Evolutionary conservation across 1,284 basidiomycete genomes (phyloP), one percentile per base, ranked within the genome.

Genomic region (Phellinidium pouzarii): DNA sequence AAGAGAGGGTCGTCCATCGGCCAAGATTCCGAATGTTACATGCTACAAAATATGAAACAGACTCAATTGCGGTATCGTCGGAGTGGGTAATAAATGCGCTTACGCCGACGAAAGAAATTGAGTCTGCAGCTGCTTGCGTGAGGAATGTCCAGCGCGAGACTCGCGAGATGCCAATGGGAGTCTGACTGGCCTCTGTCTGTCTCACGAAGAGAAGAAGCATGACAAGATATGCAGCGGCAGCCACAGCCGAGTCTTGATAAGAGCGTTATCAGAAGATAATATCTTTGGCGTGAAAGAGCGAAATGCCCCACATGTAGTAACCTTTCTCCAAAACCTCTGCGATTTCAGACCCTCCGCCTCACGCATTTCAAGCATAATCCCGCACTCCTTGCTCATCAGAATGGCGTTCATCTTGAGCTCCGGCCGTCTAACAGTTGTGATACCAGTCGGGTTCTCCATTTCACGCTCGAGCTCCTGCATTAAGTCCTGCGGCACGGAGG

Each of bases 61-160:
- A 17, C 22, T 25, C 11, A 38, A 6, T 12, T n/a, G n/a, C 23
- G 41, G 7, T n/a, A 48, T 22, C 0, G 9, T 36, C 3, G 17
- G 25, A 34, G 46, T 27, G 12, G 29, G 6, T 31, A 31, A 12
- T 12, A 7, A 6, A 12, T 22, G 25, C 6, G 61, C 73, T 31
- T 57, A 76, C 75, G 2, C 85, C 84, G 22, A 87, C 84, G 63
- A 93, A 93, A 1, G 87, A 82, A 45, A 91, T 81, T 0, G 85
- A 79, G 63, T 94, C 91, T 11, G 88, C 77, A 2, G 84, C 77
- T 7, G 84, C 78, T 65, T 92, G 88, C 11, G 82, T 71, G 23
- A 91, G 71, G 62, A 94, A 90, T 0, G 84, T 79, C 82, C 88
- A 91, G 2, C 87, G 72, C 3, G 89, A 92, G 17, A 92, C 76